These are phyloP conservation scores for Saccharomyces hybrid DNA, from an alignment of 1,139 yeast species.

Conservation along the genomic window DNA sequence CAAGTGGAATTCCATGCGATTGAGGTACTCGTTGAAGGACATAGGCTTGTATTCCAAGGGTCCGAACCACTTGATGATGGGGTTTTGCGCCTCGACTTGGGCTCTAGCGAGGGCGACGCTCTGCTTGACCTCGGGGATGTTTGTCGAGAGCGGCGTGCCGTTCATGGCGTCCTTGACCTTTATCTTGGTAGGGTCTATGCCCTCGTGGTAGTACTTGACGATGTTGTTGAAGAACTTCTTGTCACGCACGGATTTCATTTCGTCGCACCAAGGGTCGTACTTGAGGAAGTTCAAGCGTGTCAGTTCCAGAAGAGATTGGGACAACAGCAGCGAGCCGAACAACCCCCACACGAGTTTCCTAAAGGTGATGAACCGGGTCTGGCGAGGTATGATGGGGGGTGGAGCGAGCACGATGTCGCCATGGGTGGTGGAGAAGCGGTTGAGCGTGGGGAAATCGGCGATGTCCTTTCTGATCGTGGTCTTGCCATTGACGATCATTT, in stretches of 20 bases:
- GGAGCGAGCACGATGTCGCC: constrained; percentile 19
- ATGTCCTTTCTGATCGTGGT: constrained; percentile 22
- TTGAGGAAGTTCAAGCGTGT: constrained; percentile 42
- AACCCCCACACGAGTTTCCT: constrained; percentile 8
- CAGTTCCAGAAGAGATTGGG: constrained; percentile 38
- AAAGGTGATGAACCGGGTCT: constrained; percentile 1
- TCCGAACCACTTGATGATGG: constrained; percentile 45
- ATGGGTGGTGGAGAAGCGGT: constrained; percentile 26
- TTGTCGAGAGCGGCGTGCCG: constrained; percentile 26
- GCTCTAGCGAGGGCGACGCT: constrained; percentile 38
- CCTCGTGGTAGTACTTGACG: constrained; percentile 29
- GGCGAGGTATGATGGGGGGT: constrained; percentile 15
- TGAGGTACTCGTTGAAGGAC: constrained; percentile 42
- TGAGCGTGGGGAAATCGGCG: constrained; percentile 30
- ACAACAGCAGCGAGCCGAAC: constrained; percentile 26
- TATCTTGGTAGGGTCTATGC: constrained; percentile 30
- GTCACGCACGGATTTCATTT: constrained; percentile 38
- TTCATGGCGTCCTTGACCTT: constrained; percentile 28
- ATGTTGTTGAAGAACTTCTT: constrained; percentile 32
- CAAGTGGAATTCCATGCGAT: constrained; percentile 34
- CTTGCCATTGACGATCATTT: constrained; percentile 4
- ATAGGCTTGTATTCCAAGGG: constrained; percentile 49
- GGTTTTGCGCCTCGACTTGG: constrained; percentile 40
- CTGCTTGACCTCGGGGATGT: constrained; percentile 31
- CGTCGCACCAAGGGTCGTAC: constrained; percentile 61